phyloP scores from a whole-genome alignment of 768 basidiomycete genomes.

The Suillus subluteus region DNA sequence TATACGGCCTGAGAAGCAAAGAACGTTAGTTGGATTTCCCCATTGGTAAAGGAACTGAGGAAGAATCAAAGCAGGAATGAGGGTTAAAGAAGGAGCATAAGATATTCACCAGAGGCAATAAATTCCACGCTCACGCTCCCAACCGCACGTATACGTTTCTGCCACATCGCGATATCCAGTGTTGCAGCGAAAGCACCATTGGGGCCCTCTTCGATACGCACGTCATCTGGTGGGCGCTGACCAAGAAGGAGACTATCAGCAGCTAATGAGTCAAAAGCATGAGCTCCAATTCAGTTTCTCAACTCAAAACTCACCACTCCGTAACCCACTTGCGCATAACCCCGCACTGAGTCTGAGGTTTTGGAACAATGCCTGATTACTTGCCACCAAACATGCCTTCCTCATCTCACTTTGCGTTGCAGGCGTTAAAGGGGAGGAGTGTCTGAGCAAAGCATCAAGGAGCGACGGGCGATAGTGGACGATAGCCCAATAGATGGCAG shows the following conservation, averaged over 20 bases:
- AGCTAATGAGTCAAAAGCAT: constrained; percentile 13
- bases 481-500: constrained; percentile 36
- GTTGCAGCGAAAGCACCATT: constrained; percentile 53
- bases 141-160: constrained; percentile 69
- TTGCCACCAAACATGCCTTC: constrained; percentile 56
- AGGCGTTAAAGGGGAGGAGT: constrained; percentile 45
- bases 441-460: constrained; percentile 55
- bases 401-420: constrained; percentile 63
- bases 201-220: constrained; percentile 52
- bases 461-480: constrained; percentile 41
- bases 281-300: neutral
- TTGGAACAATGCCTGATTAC: constrained; percentile 34
- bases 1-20: constrained; percentile 25
- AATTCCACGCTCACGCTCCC: constrained; percentile 65
- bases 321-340: constrained; percentile 20
- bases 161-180: constrained; percentile 61
- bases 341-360: constrained; percentile 25
- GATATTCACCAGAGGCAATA: constrained; percentile 47
- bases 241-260: constrained; percentile 50
- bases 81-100: constrained; percentile 31
- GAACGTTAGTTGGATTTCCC: constrained; percentile 38
- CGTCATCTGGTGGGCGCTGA: constrained; percentile 51
- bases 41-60: neutral
- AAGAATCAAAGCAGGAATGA: neutral
- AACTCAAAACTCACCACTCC: constrained; percentile 23